These are phyloP conservation scores for Karstenula rhodostoma DNA, from an alignment of 2,329 filamentous ascomycete genomes.

Conservation along the genomic window DNA sequence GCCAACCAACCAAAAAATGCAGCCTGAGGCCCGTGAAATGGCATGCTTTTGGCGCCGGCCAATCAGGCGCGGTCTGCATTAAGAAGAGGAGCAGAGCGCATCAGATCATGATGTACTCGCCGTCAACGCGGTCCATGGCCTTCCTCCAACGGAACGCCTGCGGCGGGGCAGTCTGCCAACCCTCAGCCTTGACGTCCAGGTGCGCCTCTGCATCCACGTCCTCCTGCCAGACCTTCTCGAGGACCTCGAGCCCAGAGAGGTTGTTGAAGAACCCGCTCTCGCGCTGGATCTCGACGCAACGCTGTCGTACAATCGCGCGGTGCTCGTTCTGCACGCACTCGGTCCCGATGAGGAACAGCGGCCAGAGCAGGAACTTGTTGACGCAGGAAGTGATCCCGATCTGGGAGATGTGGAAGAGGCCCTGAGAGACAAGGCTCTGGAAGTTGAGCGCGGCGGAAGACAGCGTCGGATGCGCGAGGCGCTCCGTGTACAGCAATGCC, in stretches of 20 bases:
- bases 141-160: slow-evolving; percentile 58
- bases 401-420: slow-evolving; percentile 82
- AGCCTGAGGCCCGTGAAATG: slow-evolving; percentile 2
- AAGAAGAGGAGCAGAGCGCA: not conserved
- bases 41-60: not conserved
- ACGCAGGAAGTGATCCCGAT: slow-evolving; percentile 75
- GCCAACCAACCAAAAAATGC: slow-evolving; percentile 19
- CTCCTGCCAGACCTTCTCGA: slow-evolving; percentile 83
- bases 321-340: slow-evolving; percentile 86
- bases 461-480: slow-evolving; percentile 78
- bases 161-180: slow-evolving; percentile 35
- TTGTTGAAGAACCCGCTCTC: slow-evolving; percentile 96
- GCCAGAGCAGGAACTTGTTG: slow-evolving; percentile 93
- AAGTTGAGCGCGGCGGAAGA: slow-evolving; percentile 79
- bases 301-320: slow-evolving; percentile 77
- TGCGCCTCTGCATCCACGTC: slow-evolving; percentile 47
- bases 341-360: slow-evolving; percentile 86
- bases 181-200: slow-evolving; percentile 21
- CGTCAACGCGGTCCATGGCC: slow-evolving; percentile 60
- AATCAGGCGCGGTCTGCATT: no score
- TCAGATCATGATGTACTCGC: slow-evolving; percentile 62
- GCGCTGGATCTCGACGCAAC: slow-evolving; percentile 85
- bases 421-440: slow-evolving; percentile 81
- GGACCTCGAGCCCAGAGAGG: slow-evolving; percentile 80
- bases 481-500: slow-evolving; percentile 87